phyloP scores from a whole-genome alignment of 1,284 basidiomycete genomes.

The Cystobasidium sp. region DNA sequence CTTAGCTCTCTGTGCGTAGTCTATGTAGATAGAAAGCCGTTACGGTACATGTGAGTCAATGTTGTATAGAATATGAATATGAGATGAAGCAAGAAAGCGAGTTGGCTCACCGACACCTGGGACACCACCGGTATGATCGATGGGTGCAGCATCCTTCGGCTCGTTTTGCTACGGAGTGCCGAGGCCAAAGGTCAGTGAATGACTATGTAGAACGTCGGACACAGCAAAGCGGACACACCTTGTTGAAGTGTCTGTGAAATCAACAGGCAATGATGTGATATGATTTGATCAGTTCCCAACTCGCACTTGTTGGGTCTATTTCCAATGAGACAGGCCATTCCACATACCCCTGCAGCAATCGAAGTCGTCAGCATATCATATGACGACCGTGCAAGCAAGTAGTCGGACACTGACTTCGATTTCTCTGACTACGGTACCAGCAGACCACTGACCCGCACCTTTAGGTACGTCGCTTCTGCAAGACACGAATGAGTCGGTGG shows the following conservation, averaged over 20 bases:
- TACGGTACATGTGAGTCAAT: neutral
- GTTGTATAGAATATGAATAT: neutral
- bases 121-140: slow-evolving; percentile 28
- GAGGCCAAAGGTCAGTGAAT: neutral
- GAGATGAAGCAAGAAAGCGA: neutral
- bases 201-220: neutral
- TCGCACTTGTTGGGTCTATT: neutral
- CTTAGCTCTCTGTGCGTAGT: slow-evolving; percentile 6
- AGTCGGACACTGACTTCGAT: slow-evolving; percentile 6
- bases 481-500: neutral
- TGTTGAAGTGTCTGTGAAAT: slow-evolving; percentile 31
- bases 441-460: slow-evolving; percentile 17
- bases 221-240: neutral
- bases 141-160: slow-evolving; percentile 9
- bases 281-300: neutral
- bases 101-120: slow-evolving; percentile 21
- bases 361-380: neutral
- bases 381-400: neutral
- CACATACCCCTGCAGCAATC: slow-evolving; percentile 12
- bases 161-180: slow-evolving; percentile 6
- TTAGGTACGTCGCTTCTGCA: slow-evolving; percentile 2
- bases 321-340: too few species aligned
- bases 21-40: neutral
- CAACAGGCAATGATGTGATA: neutral
- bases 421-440: slow-evolving; percentile 25